Conservation (phyloP, 2,329 filamentous ascomycete species). For the Stagonosporopsis vannaccii region DNA sequence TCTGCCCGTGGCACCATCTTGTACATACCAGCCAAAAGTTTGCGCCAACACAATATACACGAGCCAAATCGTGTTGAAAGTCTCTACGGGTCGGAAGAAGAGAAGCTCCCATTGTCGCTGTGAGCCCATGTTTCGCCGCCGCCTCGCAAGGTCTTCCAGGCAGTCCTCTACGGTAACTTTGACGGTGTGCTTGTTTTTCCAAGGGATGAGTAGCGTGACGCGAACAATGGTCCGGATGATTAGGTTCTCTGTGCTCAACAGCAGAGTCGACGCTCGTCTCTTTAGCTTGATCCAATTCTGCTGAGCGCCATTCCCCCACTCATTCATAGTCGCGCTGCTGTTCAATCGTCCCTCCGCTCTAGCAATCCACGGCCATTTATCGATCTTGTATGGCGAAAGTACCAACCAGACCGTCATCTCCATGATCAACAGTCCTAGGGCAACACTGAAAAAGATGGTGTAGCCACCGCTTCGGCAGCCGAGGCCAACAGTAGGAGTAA, state of each 20-base stretch:
- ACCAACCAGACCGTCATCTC: slow-evolving; percentile 50
- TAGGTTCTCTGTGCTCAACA: slow-evolving; percentile 12
- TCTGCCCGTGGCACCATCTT: not conserved
- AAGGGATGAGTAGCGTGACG: slow-evolving; percentile 12
- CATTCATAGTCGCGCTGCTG: slow-evolving; percentile 18
- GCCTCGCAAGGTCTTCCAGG: slow-evolving; percentile 13
- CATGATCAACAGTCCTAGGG: slow-evolving; percentile 45
- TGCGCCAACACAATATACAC: slow-evolving; percentile 45
- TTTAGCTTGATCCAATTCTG: slow-evolving; percentile 20
- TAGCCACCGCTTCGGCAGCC: slow-evolving; percentile 54
- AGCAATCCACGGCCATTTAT: slow-evolving; percentile 19
- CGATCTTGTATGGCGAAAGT: slow-evolving; percentile 28
- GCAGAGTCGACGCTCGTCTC: slow-evolving; percentile 7
- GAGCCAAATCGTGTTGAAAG: slow-evolving; percentile 50
- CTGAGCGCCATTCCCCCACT: slow-evolving; percentile 18
- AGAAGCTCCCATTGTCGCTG: slow-evolving; percentile 36
- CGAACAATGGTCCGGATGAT: slow-evolving; percentile 15
- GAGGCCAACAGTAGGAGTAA: slow-evolving; percentile 56
- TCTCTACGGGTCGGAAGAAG: slow-evolving; percentile 44
- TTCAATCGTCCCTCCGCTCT: slow-evolving; percentile 24
- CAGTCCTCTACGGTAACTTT: slow-evolving; percentile 4
- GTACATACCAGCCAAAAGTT: slow-evolving; percentile 45
- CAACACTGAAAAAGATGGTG: slow-evolving; percentile 49
- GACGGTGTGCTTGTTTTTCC: slow-evolving; percentile 5
- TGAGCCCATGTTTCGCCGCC: slow-evolving; percentile 20